Evolutionary conservation across 2,329 filamentous ascomycete genomes (phyloP).

Genomic region (Xylogone sp.): DNA sequence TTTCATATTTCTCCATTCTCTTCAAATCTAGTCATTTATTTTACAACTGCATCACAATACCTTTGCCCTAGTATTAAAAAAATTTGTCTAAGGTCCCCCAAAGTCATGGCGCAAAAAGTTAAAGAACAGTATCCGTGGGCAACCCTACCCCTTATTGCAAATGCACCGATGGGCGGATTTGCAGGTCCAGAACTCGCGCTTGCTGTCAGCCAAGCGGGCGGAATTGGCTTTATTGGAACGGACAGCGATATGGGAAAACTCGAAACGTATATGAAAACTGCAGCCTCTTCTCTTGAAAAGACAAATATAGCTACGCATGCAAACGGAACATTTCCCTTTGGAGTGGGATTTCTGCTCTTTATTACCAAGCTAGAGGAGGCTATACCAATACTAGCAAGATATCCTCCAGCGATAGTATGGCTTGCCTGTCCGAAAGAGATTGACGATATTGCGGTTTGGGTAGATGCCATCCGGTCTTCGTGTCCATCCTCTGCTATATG

Average conservation of each 20-base stretch:
- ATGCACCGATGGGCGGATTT: slow-evolving; percentile 66
- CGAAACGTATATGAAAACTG: slow-evolving; percentile 21
- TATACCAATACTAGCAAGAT: background rate
- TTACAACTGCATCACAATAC: no score
- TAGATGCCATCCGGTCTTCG: slow-evolving; percentile 1
- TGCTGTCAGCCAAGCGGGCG: slow-evolving; percentile 52
- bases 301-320: slow-evolving; percentile 2
- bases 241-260: slow-evolving; percentile 30
- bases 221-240: slow-evolving; percentile 39
- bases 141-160: slow-evolving; percentile 50
- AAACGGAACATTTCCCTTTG: slow-evolving; percentile 32
- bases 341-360: slow-evolving; percentile 36
- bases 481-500: slow-evolving; percentile 16
- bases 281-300: slow-evolving; percentile 8
- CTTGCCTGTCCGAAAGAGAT: slow-evolving; percentile 2
- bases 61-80: no score
- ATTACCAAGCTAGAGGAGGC: slow-evolving; percentile 2
- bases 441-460: slow-evolving; percentile 11
- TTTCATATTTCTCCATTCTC: no score
- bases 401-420: slow-evolving; percentile 2
- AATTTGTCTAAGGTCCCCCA: no score
- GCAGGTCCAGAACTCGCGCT: slow-evolving; percentile 49
- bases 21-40: no score
- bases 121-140: slow-evolving; percentile 50
- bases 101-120: no score